These are phyloP conservation scores for Leccinum cinnamomeum DNA, from an alignment of 1,284 basidiomycete genomes.

Conservation along the genomic window DNA sequence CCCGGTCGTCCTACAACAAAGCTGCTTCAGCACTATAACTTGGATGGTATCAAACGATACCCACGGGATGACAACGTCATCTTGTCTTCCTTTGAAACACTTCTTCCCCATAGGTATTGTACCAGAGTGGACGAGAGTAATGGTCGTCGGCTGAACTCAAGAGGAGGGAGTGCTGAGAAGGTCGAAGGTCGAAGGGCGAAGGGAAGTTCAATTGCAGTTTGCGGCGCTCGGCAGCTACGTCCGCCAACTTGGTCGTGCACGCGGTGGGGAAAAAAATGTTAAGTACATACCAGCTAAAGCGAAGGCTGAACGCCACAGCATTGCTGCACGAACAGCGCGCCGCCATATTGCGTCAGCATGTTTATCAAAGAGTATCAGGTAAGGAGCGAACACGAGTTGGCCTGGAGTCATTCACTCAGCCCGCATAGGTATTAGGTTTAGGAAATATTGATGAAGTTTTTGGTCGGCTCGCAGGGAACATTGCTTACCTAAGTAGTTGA, in stretches of 20 bases:
- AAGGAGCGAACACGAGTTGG: background rate
- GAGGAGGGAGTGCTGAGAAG: background rate
- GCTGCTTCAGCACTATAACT: background rate
- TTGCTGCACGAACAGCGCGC: background rate
- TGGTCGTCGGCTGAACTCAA: background rate
- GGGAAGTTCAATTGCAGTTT: background rate
- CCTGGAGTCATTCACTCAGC: background rate
- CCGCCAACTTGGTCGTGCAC: background rate
- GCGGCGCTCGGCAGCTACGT: background rate
- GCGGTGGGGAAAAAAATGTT: background rate
- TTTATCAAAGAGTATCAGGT: background rate
- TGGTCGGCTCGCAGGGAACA: too few relatives aligned
- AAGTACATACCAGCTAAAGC: too few relatives aligned
- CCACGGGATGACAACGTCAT: background rate
- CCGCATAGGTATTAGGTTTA: too few relatives aligned
- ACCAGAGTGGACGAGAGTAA: background rate
- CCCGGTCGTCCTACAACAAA: constrained; percentile 10
- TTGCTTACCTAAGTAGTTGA: too few relatives aligned
- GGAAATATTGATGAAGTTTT: too few relatives aligned
- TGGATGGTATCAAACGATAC: background rate
- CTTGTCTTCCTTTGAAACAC: background rate
- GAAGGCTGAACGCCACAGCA: background rate
- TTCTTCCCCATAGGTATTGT: background rate
- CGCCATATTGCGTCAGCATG: background rate
- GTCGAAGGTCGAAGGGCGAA: background rate